These are phyloP conservation scores for Penicillium sp. DNA, from an alignment of 2,329 filamentous ascomycete genomes.

Conservation along the genomic window DNA sequence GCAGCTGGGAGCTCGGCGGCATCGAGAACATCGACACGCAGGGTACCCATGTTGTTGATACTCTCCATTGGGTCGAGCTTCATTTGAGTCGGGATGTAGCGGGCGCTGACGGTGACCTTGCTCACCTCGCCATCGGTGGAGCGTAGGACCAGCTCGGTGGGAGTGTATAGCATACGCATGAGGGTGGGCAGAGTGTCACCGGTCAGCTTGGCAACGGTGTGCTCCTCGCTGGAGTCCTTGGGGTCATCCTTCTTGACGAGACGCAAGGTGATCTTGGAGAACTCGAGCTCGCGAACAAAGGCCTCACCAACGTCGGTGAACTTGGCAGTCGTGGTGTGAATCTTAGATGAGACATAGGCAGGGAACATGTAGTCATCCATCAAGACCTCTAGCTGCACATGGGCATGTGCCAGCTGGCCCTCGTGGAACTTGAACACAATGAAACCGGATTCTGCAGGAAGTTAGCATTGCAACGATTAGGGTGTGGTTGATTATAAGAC, in stretches of 20 bases:
- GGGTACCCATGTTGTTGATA: conserved; percentile 97
- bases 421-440: conserved; percentile 94
- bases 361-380: conserved; percentile 96
- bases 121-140: conserved; percentile 74
- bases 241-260: conserved; percentile 78
- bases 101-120: conserved; percentile 86
- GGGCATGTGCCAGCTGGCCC: conserved; percentile 74
- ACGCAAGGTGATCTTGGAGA: conserved; percentile 87
- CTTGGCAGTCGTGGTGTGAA: conserved; percentile 66
- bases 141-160: conserved; percentile 77
- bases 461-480: conserved; percentile 35
- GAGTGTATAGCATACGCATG: conserved; percentile 88
- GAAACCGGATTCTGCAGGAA: conserved; percentile 73
- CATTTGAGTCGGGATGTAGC: conserved; percentile 95
- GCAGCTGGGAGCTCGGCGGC: conserved; percentile 85
- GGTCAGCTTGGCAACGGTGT: conserved; percentile 77
- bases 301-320: conserved; percentile 93
- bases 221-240: conserved; percentile 67
- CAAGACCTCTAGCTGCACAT: conserved; percentile 80
- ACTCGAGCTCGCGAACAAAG: conserved; percentile 95
- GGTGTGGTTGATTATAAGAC: neutral
- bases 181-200: conserved; percentile 86
- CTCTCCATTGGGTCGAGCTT: conserved; percentile 89
- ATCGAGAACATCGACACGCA: conserved; percentile 91
- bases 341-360: conserved; percentile 78